Evolutionary conservation across 768 basidiomycete genomes (phyloP).

Genomic region (Hortiboletus campestris): DNA sequence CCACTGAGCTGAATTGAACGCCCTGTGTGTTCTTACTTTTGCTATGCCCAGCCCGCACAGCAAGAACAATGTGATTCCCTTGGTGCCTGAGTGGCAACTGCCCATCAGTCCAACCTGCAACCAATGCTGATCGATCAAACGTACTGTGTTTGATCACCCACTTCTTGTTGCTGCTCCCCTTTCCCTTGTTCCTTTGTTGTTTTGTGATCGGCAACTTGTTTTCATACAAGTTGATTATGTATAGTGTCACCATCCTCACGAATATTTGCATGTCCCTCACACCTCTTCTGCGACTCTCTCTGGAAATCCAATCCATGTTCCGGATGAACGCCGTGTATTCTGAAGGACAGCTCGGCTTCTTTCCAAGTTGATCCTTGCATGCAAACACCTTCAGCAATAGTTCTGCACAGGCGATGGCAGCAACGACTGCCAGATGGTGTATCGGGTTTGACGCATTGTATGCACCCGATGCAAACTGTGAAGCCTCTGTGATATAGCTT

Average conservation of each 20-base stretch:
- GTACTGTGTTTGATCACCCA: background rate
- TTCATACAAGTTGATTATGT: background rate
- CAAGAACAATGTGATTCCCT: background rate
- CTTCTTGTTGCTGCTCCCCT: background rate
- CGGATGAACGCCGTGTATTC: background rate
- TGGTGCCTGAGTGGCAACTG: background rate
- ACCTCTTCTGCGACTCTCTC: background rate
- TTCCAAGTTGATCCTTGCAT: background rate
- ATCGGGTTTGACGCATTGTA: background rate
- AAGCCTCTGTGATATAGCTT: background rate
- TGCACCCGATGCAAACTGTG: background rate
- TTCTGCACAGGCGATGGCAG: background rate
- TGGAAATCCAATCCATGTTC: background rate
- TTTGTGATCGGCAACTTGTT: background rate
- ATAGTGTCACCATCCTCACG: background rate
- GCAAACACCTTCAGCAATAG: background rate
- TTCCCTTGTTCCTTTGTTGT: background rate
- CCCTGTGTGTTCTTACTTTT: background rate
- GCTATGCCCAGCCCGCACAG: background rate
- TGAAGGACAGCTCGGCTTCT: rapidly evolving
- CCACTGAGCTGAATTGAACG: background rate
- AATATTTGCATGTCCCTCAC: background rate
- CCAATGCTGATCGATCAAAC: background rate
- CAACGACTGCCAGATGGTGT: background rate
- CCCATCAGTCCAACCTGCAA: background rate